Evolutionary conservation across 371 early-diverging fungal genomes (phyloP).

Genomic region (Zopfochytrium polystomum): DNA sequence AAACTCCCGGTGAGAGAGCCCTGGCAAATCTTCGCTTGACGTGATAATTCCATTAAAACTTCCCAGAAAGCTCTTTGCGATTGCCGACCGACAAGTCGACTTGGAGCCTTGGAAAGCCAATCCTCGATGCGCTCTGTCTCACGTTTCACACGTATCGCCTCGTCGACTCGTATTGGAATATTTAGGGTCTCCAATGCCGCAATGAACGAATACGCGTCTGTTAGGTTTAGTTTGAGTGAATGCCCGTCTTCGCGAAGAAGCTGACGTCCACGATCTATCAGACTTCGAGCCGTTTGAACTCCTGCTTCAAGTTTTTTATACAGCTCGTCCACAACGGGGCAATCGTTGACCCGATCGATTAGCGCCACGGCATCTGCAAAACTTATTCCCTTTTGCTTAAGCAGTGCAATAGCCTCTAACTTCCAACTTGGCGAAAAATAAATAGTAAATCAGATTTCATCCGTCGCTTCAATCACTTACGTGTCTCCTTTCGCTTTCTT

Average conservation of each 20-base stretch:
- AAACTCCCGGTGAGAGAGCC: background rate
- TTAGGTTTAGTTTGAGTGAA: background rate
- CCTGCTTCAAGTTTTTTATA: background rate
- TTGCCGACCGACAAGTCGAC: no score
- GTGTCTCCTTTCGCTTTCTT: background rate
- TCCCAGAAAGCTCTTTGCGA: slow-evolving; percentile 2
- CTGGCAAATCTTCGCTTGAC: no score
- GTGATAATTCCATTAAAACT: background rate
- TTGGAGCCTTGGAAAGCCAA: background rate
- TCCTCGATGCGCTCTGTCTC: slow-evolving; percentile 1
- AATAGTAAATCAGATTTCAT: background rate
- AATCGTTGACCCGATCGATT: background rate
- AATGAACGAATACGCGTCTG: background rate
- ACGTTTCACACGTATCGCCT: background rate
- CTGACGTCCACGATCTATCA: background rate
- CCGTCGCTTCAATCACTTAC: slow-evolving; percentile 2
- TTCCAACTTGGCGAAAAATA: slow-evolving; percentile 16
- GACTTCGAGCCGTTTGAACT: background rate
- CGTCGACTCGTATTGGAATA: background rate
- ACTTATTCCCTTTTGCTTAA: slow-evolving; percentile 14
- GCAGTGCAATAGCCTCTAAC: slow-evolving; percentile 9
- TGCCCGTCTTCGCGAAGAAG: background rate
- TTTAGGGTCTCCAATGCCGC: background rate
- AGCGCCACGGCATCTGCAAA: slow-evolving; percentile 3
- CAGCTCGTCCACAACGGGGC: slow-evolving; percentile 1